Conservation (phyloP, 75 land plant genomes). For the Azolla pinnata region DNA sequence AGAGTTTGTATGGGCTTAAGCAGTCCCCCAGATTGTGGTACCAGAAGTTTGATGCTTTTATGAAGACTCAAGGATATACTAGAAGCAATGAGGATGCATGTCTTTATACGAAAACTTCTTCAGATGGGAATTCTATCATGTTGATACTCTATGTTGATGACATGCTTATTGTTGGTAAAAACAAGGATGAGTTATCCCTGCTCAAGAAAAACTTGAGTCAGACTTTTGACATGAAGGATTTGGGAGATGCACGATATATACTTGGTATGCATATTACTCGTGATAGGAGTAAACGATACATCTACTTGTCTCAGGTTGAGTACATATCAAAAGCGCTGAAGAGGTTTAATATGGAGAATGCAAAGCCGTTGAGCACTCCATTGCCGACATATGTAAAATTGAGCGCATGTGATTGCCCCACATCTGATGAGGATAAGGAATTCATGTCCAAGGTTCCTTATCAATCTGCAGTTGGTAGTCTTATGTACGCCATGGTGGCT, state of each 20-base stretch:
- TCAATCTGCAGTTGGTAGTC: conserved; percentile 7
- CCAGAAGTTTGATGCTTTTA: conserved; percentile 19
- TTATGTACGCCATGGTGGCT: conserved; percentile 30
- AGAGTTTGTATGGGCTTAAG: conserved; percentile 29
- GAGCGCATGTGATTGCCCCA: not conserved
- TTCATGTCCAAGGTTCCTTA: conserved; percentile 15
- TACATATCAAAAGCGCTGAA: conserved; percentile 17
- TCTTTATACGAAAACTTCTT: conserved; percentile 12
- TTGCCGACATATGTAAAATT: conserved; percentile 5
- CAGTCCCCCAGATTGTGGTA: conserved; percentile 19
- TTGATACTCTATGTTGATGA: conserved; percentile 23
- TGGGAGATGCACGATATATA: conserved; percentile 16
- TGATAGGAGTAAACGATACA: not conserved
- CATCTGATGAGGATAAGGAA: not conserved
- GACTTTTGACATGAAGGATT: conserved; percentile 31
- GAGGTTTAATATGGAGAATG: conserved; percentile 17
- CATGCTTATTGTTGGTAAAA: conserved; percentile 20
- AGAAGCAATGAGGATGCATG: conserved; percentile 14
- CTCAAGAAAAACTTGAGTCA: too few relatives aligned
- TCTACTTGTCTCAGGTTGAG: conserved; percentile 8
- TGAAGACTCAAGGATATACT: conserved; percentile 7
- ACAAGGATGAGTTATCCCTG: too few relatives aligned
- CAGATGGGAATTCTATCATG: conserved; percentile 7
- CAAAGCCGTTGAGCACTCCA: conserved; percentile 6
- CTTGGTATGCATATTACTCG: conserved; percentile 20